phyloP scores from a whole-genome alignment of 768 basidiomycete genomes.

The Pleurotus tuoliensis region DNA sequence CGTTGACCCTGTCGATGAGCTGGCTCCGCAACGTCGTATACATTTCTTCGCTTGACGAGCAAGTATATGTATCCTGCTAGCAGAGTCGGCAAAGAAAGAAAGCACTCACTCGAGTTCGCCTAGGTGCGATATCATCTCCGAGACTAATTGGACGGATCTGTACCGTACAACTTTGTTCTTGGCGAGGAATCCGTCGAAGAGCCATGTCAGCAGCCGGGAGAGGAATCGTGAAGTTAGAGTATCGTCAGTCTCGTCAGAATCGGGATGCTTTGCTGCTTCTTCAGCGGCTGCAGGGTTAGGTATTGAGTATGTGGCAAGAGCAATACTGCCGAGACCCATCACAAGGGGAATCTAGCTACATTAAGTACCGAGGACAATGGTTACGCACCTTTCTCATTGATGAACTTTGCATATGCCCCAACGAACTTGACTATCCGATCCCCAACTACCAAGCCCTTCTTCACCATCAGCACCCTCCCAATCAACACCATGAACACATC shows the following conservation, averaged over 20 bases:
- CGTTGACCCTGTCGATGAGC: slow-evolving; percentile 75
- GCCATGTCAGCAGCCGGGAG: slow-evolving; percentile 60
- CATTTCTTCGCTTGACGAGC: slow-evolving; percentile 65
- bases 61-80: background rate
- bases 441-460: slow-evolving; percentile 72
- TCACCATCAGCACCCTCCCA: slow-evolving; percentile 67
- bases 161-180: slow-evolving; percentile 91
- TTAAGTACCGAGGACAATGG: background rate
- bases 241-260: slow-evolving; percentile 54
- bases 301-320: slow-evolving; percentile 10
- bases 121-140: slow-evolving; percentile 79
- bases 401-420: slow-evolving; percentile 75
- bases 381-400: slow-evolving; percentile 78
- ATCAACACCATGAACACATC: slow-evolving; percentile 72
- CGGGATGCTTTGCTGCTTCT: slow-evolving; percentile 38
- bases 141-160: slow-evolving; percentile 75
- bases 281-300: slow-evolving; percentile 18
- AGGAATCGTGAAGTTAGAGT: slow-evolving; percentile 69
- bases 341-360: background rate
- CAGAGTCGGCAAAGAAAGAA: background rate
- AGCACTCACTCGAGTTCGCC: slow-evolving; percentile 85
- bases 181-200: slow-evolving; percentile 79
- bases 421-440: slow-evolving; percentile 87
- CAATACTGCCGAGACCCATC: background rate
- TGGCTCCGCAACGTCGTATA: slow-evolving; percentile 64